A percentile compares a stretch with the other conserved stretches of the same genome.
These are phyloP conservation scores for Myotisia sp. DNA, from an alignment of 2,329 filamentous ascomycete species.

Conservation along the genomic window DNA sequence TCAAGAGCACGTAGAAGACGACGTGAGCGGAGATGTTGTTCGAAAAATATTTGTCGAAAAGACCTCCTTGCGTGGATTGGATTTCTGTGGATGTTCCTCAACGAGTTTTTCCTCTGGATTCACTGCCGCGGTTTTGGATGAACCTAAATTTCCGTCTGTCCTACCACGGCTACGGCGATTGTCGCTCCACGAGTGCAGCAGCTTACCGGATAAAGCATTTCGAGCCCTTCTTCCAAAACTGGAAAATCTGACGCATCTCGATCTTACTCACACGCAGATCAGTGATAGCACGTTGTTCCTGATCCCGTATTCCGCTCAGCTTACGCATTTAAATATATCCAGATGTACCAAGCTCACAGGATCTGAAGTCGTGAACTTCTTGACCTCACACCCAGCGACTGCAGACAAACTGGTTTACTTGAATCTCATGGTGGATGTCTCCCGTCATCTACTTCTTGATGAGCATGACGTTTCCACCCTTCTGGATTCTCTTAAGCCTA, in stretches of 20 bases:
- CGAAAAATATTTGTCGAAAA: constrained; percentile 56
- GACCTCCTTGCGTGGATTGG: constrained; percentile 50
- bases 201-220: constrained; percentile 52
- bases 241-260: constrained; percentile 56
- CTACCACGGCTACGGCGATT: constrained; percentile 50
- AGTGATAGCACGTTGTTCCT: constrained; percentile 55
- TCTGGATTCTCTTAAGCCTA: constrained; percentile 43
- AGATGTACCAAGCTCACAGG: constrained; percentile 60
- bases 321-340: constrained; percentile 65
- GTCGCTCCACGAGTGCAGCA: constrained; percentile 66
- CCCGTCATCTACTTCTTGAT: constrained; percentile 56
- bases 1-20: constrained; percentile 68
- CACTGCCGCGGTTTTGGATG: constrained; percentile 36
- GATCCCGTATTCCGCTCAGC: constrained; percentile 54
- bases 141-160: constrained; percentile 36
- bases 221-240: constrained; percentile 59
- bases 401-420: constrained; percentile 51
- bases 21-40: constrained; percentile 54
- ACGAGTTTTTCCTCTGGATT: constrained; percentile 53
- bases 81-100: constrained; percentile 65
- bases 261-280: constrained; percentile 64
- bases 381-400: constrained; percentile 56
- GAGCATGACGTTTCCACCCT: constrained; percentile 51
- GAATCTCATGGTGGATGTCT: constrained; percentile 57
- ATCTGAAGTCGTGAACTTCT: constrained; percentile 52